A percentile compares a stretch with the other conserved stretches of the same genome.
Conservation (phyloP, 2,329 filamentous ascomycete species). For the Curvularia eragrostidis region DNA sequence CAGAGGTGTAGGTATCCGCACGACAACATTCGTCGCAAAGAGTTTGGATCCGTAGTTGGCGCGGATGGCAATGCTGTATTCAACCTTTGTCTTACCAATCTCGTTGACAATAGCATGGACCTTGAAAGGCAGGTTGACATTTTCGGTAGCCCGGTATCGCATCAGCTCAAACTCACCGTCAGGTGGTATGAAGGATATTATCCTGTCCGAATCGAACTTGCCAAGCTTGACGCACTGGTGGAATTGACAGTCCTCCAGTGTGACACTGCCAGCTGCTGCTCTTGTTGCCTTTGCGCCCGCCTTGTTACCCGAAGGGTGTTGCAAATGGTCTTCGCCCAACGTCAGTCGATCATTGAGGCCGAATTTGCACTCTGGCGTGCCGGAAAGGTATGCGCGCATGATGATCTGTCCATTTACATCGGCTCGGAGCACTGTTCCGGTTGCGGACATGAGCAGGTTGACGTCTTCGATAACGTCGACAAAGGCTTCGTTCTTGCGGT, state of each 20-base stretch:
- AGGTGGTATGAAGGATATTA: constrained; percentile 95
- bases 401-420: constrained; percentile 98
- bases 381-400: constrained; percentile 96
- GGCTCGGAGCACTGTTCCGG: constrained; percentile 89
- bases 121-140: constrained; percentile 98
- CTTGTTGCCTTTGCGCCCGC: constrained; percentile 89
- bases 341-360: constrained; percentile 94
- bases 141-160: constrained; percentile 97
- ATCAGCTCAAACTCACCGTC: constrained; percentile 99
- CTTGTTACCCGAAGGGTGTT: constrained; percentile 73
- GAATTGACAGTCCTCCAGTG: constrained; percentile 97
- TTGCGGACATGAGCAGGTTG: constrained; percentile 98
- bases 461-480: constrained; percentile 99
- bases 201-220: constrained; percentile 94
- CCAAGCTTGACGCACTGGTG: constrained; percentile 98
- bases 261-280: constrained; percentile 93
- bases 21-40: constrained; percentile 94
- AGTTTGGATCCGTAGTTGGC: constrained; percentile 96
- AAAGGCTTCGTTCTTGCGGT: constrained; percentile 99
- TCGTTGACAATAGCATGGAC: constrained; percentile 99
- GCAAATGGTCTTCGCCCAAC: constrained; percentile 71
- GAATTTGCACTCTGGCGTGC: constrained; percentile 98
- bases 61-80: constrained; percentile 97
- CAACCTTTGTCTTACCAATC: constrained; percentile 94
- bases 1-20: constrained; percentile 92